Evolutionary conservation across 805 yeast genomes (phyloP).

Genomic region (Starmerella apis): DNA sequence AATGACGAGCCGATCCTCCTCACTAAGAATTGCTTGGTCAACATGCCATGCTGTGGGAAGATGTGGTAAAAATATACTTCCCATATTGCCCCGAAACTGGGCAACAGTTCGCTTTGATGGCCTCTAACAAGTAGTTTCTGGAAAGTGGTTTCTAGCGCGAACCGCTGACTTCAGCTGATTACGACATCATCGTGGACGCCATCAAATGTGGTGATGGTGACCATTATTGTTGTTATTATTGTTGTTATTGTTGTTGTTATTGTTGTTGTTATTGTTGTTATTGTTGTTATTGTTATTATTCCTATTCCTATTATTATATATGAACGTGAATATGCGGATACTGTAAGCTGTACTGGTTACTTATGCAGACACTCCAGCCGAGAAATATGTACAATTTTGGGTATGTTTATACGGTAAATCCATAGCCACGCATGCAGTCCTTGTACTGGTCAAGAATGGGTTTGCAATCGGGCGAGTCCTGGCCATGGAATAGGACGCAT

Average conservation of each 20-base stretch:
- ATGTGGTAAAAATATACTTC: conserved; percentile 73
- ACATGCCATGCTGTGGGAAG: conserved; percentile 89
- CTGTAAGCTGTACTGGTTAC: too few species aligned
- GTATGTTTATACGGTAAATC: conserved; percentile 42
- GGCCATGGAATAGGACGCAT: conserved; percentile 72
- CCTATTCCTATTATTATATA: too few species aligned
- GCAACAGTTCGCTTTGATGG: too few species aligned
- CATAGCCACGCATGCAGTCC: conserved; percentile 83
- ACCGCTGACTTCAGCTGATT: neutral
- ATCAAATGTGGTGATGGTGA: too few species aligned
- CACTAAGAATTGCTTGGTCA: conserved; percentile 86
- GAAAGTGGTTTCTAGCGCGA: neutral
- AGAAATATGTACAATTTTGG: conserved; percentile 3
- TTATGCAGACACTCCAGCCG: too few species aligned
- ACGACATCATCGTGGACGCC: neutral
- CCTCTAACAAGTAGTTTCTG: too few species aligned
- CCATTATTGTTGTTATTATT: too few species aligned
- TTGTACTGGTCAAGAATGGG: conserved; percentile 63
- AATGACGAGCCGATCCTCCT: conserved; percentile 77
- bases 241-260: too few species aligned
- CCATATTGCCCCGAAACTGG: conserved; percentile 39
- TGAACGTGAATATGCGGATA: too few species aligned
- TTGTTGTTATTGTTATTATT: too few species aligned
- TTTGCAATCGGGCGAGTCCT: conserved; percentile 73
- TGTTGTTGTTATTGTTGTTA: too few species aligned